Evolutionary conservation across 108 stramenopile species (phyloP), one percentile per base, ranked within the genome.

Genomic region (Mayamaea pseudoterrestris): DNA sequence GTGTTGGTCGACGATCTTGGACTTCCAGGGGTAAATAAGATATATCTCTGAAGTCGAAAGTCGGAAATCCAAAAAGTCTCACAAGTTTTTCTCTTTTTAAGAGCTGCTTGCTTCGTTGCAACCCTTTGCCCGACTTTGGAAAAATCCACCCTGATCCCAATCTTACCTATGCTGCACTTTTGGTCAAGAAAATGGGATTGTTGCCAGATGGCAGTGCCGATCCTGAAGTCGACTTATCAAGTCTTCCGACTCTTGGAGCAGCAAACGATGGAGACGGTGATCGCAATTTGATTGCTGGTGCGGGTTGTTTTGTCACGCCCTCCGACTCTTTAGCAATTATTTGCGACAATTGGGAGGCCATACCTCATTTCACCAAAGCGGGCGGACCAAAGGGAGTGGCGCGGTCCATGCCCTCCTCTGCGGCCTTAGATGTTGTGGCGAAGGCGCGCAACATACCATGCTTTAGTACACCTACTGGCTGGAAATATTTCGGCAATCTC

Each of bases 401-500:
- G 16, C 63, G 99, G 50, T 96, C 94, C 5, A 99, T 99, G 99
- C 97, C 97, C 7, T 83, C 80, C 5, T 94, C 93, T 14, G 94
- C 90, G 9, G 99, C 99, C 3, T 72, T 97, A 44, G 99, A 99
- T 63, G 90, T 90, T 25, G 99, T 99, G 22, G 89, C 89, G 0
- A 52, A 80, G 35, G 73, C 83, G 9, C 68, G 71, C 30, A 70
- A 55, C 47, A 85, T 98, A 54, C 83, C 82, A 6, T 74, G 58
- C 44, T 99, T 98, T 67, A 90, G 87, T 18, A 94, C 93, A 3
- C 99, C 99, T 7, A 99, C 99, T 31, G 99, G 99, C 24, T 99
- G 99, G 99, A 99, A 99, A 68, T 99, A 93, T 71, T 99, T 99
- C 66, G 97, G 97, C 11, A 99, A 98, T 61, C 61, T 97, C 18